phyloP scores from a whole-genome alignment of 148 eudicot species.

The Euryodendron excelsum region DNA sequence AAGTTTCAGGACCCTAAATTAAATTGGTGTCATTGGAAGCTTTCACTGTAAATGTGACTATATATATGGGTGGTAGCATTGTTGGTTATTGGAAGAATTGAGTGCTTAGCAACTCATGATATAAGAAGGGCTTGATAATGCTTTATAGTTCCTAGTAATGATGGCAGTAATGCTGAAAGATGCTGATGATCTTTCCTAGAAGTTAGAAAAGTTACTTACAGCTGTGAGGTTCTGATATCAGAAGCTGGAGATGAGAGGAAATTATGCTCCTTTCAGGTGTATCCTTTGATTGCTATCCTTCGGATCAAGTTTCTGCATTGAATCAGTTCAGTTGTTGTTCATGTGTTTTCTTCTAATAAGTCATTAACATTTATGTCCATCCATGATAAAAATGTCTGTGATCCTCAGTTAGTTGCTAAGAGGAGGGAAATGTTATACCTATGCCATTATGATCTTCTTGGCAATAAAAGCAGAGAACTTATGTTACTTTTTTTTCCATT shows the following conservation, averaged over 20 bases:
- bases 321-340: not conserved
- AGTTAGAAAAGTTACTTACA: not conserved
- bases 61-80: not conserved
- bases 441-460: constrained; percentile 1
- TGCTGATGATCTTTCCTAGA: not conserved
- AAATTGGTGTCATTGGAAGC: not conserved
- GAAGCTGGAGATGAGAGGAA: not conserved
- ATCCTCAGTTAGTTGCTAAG: not conserved
- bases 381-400: not conserved
- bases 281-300: not conserved
- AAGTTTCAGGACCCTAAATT: constrained; percentile 9
- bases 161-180: not conserved
- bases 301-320: not conserved
- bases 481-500: not conserved
- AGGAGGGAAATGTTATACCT: not conserved
- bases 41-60: not conserved
- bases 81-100: not conserved
- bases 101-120: not conserved
- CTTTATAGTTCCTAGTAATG: too few relatives aligned
- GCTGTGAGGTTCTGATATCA: too few relatives aligned
- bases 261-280: not conserved
- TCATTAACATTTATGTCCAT: not conserved
- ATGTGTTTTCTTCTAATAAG: not conserved
- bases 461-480: not conserved
- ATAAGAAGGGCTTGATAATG: not conserved